A percentile compares a stretch with the other conserved stretches of the same genome.
Evolutionary conservation across 73 alveolate genomes (phyloP).

Genomic region (Strombidium stylifer): DNA sequence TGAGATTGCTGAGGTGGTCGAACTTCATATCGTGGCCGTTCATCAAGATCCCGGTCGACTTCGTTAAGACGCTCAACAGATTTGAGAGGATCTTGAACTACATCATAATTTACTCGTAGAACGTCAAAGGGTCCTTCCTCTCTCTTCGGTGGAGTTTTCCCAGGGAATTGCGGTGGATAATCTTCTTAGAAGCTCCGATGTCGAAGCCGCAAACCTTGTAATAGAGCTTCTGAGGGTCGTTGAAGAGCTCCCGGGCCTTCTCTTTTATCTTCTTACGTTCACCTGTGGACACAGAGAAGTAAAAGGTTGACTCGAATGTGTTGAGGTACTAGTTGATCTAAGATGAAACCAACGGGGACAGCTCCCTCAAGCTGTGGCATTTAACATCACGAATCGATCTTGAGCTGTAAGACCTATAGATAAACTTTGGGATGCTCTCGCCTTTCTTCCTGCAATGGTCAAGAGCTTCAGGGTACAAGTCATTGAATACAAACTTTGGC

Average conservation of each 20-base stretch:
- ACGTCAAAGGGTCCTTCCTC: not conserved
- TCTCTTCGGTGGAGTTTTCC: not conserved
- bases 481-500: not conserved
- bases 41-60: not conserved
- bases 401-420: not conserved
- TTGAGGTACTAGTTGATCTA: not conserved
- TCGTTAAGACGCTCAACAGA: not conserved
- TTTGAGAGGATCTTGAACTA: no score
- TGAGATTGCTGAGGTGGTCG: not conserved
- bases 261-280: not conserved
- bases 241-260: not conserved
- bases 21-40: not conserved
- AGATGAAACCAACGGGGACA: not conserved
- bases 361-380: not conserved
- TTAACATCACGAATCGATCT: not conserved
- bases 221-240: constrained; percentile 2
- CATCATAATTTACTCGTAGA: no score
- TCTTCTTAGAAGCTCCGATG: not conserved
- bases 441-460: constrained; percentile 2
- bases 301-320: constrained; percentile 1
- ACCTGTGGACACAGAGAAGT: constrained; percentile 9
- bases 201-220: constrained; percentile 6
- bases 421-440: constrained; percentile 4
- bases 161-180: not conserved
- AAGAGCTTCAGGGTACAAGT: not conserved